Percentiles rank a stretch among this genome's conserved stretches.
phyloP scores from a whole-genome alignment of 352 stramenopile species.

The Phytopythium sindhum region DNA sequence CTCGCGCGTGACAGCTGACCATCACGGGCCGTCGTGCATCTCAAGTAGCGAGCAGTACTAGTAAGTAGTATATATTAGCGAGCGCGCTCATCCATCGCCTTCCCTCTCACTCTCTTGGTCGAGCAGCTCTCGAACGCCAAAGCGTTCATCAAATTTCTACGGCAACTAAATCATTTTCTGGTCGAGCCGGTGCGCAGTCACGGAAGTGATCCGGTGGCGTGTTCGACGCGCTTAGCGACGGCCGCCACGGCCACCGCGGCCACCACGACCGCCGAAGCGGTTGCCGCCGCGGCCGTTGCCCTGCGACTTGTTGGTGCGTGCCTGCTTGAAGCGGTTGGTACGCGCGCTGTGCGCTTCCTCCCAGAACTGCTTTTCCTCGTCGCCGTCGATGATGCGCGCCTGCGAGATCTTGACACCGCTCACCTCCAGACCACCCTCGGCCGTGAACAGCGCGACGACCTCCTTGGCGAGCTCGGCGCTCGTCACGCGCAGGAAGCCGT shows the following conservation, averaged over 20 bases:
- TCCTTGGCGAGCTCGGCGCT: constrained; percentile 57
- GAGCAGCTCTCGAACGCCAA: not conserved
- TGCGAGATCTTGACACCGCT: constrained; percentile 62
- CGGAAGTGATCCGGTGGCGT: not conserved
- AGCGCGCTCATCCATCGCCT: not conserved
- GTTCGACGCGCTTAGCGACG: constrained; percentile 25
- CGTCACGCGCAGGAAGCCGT: constrained; percentile 62
- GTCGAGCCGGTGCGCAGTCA: not conserved
- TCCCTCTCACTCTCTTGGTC: not conserved
- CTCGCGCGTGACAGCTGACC: constrained; percentile 52
- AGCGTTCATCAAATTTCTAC: not conserved
- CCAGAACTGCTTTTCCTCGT: constrained; percentile 87
- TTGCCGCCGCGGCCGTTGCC: constrained; percentile 32
- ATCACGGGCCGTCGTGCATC: too few species aligned
- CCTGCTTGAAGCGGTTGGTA: constrained; percentile 77
- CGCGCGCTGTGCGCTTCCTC: constrained; percentile 66
- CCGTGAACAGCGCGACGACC: constrained; percentile 53
- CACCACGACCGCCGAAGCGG: constrained; percentile 26
- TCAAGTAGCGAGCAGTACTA: constrained; percentile 5
- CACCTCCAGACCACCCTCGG: constrained; percentile 58
- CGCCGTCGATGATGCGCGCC: constrained; percentile 57
- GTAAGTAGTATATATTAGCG: constrained; percentile 26
- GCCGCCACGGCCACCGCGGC: constrained; percentile 37
- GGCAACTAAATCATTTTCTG: not conserved
- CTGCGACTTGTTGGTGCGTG: constrained; percentile 70